Evolutionary conservation across 352 stramenopile species (phyloP).

Genomic region (Pythium utonaiense): DNA sequence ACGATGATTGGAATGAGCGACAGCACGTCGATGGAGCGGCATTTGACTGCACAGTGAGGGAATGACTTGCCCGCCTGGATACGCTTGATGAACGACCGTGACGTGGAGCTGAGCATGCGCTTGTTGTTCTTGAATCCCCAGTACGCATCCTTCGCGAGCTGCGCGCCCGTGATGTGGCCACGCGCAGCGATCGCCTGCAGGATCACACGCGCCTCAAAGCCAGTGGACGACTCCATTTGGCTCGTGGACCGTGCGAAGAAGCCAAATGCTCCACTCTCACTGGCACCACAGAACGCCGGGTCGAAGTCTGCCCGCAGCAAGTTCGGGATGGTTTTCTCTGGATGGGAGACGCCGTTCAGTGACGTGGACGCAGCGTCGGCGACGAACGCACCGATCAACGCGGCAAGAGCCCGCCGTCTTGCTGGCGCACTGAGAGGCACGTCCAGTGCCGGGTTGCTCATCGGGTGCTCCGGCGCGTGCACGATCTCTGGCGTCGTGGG

Average conservation of each 20-base stretch:
- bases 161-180: conserved; percentile 64
- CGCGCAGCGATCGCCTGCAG: conserved; percentile 66
- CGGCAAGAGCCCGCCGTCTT: conserved; percentile 53
- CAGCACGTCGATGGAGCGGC: conserved; percentile 75
- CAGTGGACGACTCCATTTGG: conserved; percentile 72
- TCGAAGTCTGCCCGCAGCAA: conserved; percentile 69
- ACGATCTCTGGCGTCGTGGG: conserved; percentile 76
- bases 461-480: conserved; percentile 33
- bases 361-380: conserved; percentile 73
- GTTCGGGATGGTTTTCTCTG: conserved; percentile 79
- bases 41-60: conserved; percentile 73
- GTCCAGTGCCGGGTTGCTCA: conserved; percentile 58
- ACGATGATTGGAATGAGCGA: conserved; percentile 70
- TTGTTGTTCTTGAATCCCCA: conserved; percentile 83
- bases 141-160: conserved; percentile 77
- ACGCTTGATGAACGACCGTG: conserved; percentile 71
- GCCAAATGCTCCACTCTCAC: conserved; percentile 36
- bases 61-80: conserved; percentile 68
- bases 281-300: conserved; percentile 70
- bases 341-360: conserved; percentile 72
- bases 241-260: conserved; percentile 29
- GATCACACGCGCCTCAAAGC: conserved; percentile 73
- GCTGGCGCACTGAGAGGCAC: conserved; percentile 59
- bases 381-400: conserved; percentile 73
- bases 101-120: conserved; percentile 61